These are phyloP conservation scores for Auricularia sp. DNA, from an alignment of 768 basidiomycete genomes.

Conservation along the genomic window DNA sequence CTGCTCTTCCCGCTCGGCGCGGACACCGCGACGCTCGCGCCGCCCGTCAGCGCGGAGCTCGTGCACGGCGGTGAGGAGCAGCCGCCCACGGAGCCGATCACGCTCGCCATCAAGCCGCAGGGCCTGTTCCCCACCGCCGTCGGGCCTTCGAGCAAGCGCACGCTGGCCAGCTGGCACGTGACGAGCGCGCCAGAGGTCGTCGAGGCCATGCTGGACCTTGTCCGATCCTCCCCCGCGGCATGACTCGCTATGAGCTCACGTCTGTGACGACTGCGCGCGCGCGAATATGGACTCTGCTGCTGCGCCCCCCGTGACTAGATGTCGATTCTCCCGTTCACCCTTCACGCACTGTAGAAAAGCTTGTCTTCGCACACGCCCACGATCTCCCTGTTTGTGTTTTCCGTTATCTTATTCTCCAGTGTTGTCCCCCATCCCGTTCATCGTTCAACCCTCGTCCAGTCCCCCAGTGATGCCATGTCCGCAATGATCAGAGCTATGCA, in stretches of 20 bases:
- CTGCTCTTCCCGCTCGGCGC: slow-evolving; percentile 42
- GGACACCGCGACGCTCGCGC: slow-evolving; percentile 15
- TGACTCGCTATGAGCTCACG: not conserved
- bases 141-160: slow-evolving; percentile 83
- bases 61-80: slow-evolving; percentile 8
- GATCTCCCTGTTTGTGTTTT: not conserved
- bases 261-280: slow-evolving; percentile 5
- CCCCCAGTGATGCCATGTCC: no score
- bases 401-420: no score
- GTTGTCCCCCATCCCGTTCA: no score
- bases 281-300: slow-evolving; percentile 7
- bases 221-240: slow-evolving; percentile 11
- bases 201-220: slow-evolving; percentile 62
- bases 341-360: not conserved
- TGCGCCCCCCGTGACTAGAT: not conserved
- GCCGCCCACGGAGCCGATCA: slow-evolving; percentile 28
- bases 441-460: no score
- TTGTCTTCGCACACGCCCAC: not conserved
- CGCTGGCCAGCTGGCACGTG: slow-evolving; percentile 87
- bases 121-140: slow-evolving; percentile 87
- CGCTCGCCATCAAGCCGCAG: slow-evolving; percentile 56
- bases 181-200: slow-evolving; percentile 82
- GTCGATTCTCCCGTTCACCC: slow-evolving; percentile 4
- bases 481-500: no score
- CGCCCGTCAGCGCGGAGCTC: slow-evolving; percentile 6